Conservation (phyloP, 371 early-diverging fungal genomes). For the Mortierella sp. region DNA sequence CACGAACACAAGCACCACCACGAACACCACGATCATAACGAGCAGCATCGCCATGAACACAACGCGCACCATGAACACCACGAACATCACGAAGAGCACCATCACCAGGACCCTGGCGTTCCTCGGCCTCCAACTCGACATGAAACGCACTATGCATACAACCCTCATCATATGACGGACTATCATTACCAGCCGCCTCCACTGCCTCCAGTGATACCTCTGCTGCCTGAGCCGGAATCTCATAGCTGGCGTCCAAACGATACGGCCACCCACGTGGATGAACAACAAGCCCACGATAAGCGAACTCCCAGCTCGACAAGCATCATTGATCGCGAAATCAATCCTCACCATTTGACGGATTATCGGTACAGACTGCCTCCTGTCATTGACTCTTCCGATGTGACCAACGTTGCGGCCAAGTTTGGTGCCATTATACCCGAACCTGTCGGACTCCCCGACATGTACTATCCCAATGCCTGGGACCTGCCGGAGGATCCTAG, state of each 20-base stretch:
- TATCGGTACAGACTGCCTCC: slow-evolving; percentile 48
- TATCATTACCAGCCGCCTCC: slow-evolving; percentile 53
- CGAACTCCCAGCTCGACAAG: background rate
- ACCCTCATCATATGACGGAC: slow-evolving; percentile 56
- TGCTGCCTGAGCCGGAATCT: slow-evolving; percentile 36
- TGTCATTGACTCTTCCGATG: slow-evolving; percentile 22
- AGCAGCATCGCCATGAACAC: background rate
- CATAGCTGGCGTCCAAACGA: slow-evolving; percentile 25
- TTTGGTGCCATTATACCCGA: slow-evolving; percentile 48
- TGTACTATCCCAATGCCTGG: slow-evolving; percentile 58
- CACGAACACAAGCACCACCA: slow-evolving; percentile 16
- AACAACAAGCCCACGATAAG: slow-evolving; percentile 35
- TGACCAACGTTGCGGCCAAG: slow-evolving; percentile 3
- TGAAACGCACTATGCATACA: slow-evolving; percentile 22
- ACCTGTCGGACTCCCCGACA: slow-evolving; percentile 50
- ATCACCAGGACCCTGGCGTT: slow-evolving; percentile 28
- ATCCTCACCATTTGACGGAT: slow-evolving; percentile 56
- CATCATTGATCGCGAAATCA: slow-evolving; percentile 21
- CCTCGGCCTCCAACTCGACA: slow-evolving; percentile 17
- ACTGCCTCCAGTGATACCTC: slow-evolving; percentile 37
- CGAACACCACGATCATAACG: background rate
- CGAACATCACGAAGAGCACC: slow-evolving; percentile 30
- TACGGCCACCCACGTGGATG: background rate
- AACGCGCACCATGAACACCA: slow-evolving; percentile 21
- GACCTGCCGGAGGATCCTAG: slow-evolving; percentile 53